Base-by-base conservation (phyloP, 108 stramenopile genomes). In the Cyclotella baltica region DNA sequence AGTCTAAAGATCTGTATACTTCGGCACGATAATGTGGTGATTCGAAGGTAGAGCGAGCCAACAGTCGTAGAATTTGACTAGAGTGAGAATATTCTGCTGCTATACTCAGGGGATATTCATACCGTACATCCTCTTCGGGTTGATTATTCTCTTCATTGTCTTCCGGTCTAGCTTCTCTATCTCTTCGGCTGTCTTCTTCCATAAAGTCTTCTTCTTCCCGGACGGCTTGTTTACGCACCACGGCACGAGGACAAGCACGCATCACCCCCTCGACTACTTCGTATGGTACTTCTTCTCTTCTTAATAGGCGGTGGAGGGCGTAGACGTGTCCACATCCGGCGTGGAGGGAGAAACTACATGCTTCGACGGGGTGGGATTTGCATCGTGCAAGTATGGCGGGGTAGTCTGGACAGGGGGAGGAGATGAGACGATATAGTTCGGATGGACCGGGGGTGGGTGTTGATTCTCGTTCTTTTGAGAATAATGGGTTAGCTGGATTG, bases 201-300 rank as follows among this genome's bases (percentile, higher is more conserved):
- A 72, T 50, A 29, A 80, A 61, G 16, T 72, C 57, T 52, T 80
- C 78, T 43, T 80, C 78, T 40, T 80, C 66, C 22, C 56, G 31
- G 25, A 80, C 72, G 18, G 72, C 72, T 47, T 73, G 78, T 57
- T 86, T 81, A 40, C 75, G 75, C 25, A 75, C 62, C 4, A 88
- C 85, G 0, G 88, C 90, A 11, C 73, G 50, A 28, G 91, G 94
- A 69, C 77, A 85, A 0, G 88, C 86, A 3, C 63, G 62, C 56
- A 92, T 83, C 25, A 95, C 66, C 2, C 81, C 82, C 52, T 92
- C 85, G 0, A 92, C 74, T 0, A 93, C 90, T 20, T 77, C 77
- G 4, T 80, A 69, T 16, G 94, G 90, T 43, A 92, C 91, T 48
- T 55, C 30, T 69, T 52, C 55, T 22, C 78, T 36, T 0, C 78